Evolutionary conservation across 441 rosid species (phyloP), one percentile per base, ranked within the genome.

Genomic region (Biscutella laevigata): DNA sequence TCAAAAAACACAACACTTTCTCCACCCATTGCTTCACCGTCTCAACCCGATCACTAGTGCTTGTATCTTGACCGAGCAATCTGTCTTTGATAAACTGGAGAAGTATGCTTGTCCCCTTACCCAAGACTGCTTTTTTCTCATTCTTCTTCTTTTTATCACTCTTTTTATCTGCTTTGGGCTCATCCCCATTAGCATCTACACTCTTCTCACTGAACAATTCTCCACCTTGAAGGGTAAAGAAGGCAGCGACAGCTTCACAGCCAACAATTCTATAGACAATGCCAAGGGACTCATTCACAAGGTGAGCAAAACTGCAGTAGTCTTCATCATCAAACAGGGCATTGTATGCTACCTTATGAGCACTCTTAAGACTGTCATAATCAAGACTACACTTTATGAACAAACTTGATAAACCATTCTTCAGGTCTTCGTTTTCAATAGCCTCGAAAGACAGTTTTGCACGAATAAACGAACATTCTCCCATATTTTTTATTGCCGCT

Each of bases 21-120:
- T 70, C 75, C 20, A 71, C 81, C 67, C 68, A 69, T 40, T 72
- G 71, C 40, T 75, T 82, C 64, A 74, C 56, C 3, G 10, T 37
- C n/a, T 52, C 61, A 52, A 44, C 51, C 66, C 36, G 19, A 20
- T 72, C 82, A 61, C 28, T 57, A 30, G 55, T 63, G 63, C 13
- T 62, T 30, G 50, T 65, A 57, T 45, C 70, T 56, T 61, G 74
- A 12, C 40, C 59, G 57, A 63, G 74, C 71, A 88, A 40, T 54
- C 61, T 71, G 24, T 83, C 89, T 76, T 80, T 88, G 48, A 88
- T 70, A 65, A 80, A 47, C 61, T 85, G 88, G 59, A 83, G 72
- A 29, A 83, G 48, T 24, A 76, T 26, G 43, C 78, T 58, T 22
- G 95, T 85, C 28, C 98, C 98, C 53, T 82, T 88, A 36, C 98